Conservation (phyloP, 73 alveolate genomes). For the Paraurostyla sp. region DNA sequence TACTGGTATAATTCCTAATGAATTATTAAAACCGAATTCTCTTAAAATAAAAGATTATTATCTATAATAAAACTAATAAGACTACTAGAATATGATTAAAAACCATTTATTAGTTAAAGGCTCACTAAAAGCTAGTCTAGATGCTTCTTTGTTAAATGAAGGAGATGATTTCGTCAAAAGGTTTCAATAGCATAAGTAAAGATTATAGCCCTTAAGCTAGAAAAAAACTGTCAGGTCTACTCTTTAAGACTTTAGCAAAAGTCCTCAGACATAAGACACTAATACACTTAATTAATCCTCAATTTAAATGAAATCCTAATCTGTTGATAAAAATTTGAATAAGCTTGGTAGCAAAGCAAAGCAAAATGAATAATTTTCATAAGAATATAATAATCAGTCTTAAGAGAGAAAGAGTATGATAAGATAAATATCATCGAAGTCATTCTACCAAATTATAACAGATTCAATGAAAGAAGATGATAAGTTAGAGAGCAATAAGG, state of each 20-base stretch:
- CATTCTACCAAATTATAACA: neutral
- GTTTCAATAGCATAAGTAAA: neutral
- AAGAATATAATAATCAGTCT: too few species aligned
- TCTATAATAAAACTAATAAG: neutral
- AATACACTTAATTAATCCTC: too few species aligned
- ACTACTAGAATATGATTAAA: conserved; percentile 24
- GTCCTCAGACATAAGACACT: too few species aligned
- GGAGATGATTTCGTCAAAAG: neutral
- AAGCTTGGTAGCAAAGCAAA: neutral
- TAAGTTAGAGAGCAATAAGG: neutral
- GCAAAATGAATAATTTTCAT: neutral
- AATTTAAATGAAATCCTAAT: too few species aligned
- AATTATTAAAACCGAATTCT: neutral
- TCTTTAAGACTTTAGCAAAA: too few species aligned
- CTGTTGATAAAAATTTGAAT: too few species aligned
- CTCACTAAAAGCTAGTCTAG: neutral
- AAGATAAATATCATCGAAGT: neutral
- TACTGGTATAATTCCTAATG: neutral
- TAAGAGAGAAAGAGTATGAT: neutral
- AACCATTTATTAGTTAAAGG: neutral
- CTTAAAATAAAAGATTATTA: neutral
- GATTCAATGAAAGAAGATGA: neutral
- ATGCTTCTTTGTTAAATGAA: neutral
- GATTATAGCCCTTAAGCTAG: neutral
- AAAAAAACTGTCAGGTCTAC: too few species aligned